Base-by-base conservation (phyloP, 2,329 filamentous ascomycete genomes). In the Botrytis deweyae region DNA sequence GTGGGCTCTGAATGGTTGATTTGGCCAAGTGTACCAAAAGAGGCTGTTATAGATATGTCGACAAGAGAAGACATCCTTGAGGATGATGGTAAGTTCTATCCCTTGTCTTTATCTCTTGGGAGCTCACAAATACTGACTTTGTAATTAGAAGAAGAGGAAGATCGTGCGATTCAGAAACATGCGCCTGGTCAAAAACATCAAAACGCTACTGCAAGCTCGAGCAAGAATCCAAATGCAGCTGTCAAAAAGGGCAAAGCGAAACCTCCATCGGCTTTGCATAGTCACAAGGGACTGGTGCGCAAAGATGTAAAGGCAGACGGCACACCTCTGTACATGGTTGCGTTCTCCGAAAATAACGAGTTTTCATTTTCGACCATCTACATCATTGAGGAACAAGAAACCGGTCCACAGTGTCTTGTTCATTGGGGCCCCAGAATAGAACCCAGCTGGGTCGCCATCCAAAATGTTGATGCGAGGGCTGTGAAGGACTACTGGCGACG, bases 301-400 rank as follows among this genome's bases (percentile, higher is more conserved):
- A 33, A 25, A 8, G n/a, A 58, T 1, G 1, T 58, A 2, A n/a
- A 42, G 3, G 14, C n/a, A 9, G 14, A 58, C 3, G 49, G 38
- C 14, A 10, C 12, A 7, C 66, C 66, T 14, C n/a, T 10, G 7
- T 58, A 42, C n/a, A 58, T 33, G 20, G 49, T 38, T 20, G 29
- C 8, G 0, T 7, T n/a, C 7, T 22, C 36, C 1, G 5, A 12
- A 8, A 18, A 42, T 18, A 0, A 3, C 1, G 4, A 22, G 42
- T 58, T 42, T 20, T 1, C 36, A 14, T 68, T 68, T n/a, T 42
- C 49, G 7, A 22, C 18, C 25, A 68, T 68, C 18, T 58, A 68
- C n/a, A 16, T 22, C 25, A 58, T 68, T 1, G 66, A 68, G 18
- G 3, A 29, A 14, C 14, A 49, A 68, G n/a, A 58, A 33, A 10